These are phyloP conservation scores for Candida sojae DNA, from an alignment of 1,139 yeast species.

Conservation along the genomic window DNA sequence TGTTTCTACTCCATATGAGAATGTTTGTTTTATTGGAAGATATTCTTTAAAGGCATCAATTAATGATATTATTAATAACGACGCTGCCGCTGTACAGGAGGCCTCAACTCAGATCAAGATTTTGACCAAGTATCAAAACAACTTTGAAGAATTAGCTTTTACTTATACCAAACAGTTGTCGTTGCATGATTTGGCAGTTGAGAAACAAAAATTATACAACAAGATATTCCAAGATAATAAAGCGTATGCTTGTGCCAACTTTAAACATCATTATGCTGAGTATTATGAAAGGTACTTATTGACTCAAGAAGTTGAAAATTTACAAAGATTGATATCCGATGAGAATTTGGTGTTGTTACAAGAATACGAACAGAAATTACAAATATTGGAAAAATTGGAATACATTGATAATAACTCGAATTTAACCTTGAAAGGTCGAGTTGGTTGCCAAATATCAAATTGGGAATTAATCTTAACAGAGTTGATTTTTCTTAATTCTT, in stretches of 20 bases:
- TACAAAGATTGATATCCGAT: constrained; percentile 71
- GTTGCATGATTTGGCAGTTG: constrained; percentile 51
- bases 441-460: constrained; percentile 86
- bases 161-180: constrained; percentile 49
- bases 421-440: constrained; percentile 83
- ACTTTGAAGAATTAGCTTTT: constrained; percentile 49
- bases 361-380: constrained; percentile 86
- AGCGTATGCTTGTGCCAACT: constrained; percentile 36
- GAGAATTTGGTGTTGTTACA: constrained; percentile 90
- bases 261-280: constrained; percentile 49
- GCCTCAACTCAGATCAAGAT: constrained; percentile 43
- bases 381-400: constrained; percentile 69
- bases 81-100: constrained; percentile 40
- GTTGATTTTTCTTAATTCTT: constrained; percentile 82
- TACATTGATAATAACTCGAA: constrained; percentile 77
- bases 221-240: constrained; percentile 30
- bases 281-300: constrained; percentile 50
- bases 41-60: constrained; percentile 44
- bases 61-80: constrained; percentile 45
- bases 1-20: constrained; percentile 46
- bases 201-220: constrained; percentile 42
- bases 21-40: constrained; percentile 53
- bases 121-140: constrained; percentile 42
- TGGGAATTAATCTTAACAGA: constrained; percentile 91
- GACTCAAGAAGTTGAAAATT: constrained; percentile 51